Evolutionary conservation across 768 basidiomycete genomes (phyloP).

Genomic region (Rhizopogon vulgaris): DNA sequence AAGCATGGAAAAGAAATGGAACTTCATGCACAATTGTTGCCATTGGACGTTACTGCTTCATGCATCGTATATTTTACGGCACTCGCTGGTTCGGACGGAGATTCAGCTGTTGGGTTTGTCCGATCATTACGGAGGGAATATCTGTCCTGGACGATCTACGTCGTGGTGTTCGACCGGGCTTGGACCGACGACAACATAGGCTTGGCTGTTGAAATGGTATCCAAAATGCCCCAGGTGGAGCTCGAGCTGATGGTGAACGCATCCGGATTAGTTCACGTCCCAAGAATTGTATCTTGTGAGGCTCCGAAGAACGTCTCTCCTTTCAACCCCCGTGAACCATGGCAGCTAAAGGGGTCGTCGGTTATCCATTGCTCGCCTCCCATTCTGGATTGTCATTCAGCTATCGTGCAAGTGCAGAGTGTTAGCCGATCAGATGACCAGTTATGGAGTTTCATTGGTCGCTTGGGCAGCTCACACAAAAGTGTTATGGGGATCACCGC

Average conservation of each 20-base stretch:
- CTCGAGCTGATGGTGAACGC: not conserved
- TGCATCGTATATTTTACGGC: constrained; percentile 24
- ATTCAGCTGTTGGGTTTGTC: constrained; percentile 25
- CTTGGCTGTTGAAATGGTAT: not conserved
- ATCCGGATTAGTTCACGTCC: not conserved
- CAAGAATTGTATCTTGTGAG: not conserved
- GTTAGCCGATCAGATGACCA: not conserved
- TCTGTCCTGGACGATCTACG: constrained; percentile 22
- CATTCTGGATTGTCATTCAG: not conserved
- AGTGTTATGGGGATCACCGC: not conserved
- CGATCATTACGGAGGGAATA: constrained; percentile 26
- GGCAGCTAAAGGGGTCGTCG: not conserved
- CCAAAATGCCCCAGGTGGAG: not conserved
- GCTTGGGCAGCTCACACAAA: not conserved
- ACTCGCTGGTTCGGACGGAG: constrained; percentile 22
- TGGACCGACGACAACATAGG: not conserved
- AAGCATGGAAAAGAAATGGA: not conserved
- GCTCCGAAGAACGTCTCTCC: not conserved
- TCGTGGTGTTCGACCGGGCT: constrained; percentile 21
- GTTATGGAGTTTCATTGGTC: constrained; percentile 2
- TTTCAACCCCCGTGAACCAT: not conserved
- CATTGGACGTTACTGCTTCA: constrained; percentile 4
- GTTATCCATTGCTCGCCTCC: not conserved
- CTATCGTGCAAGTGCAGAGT: not conserved
- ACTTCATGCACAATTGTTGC: not conserved